Evolutionary conservation across 176 grass and related monocot species (phyloP), one percentile per base, ranked within the genome.

Genomic region (Alopecurus myosuroides): DNA sequence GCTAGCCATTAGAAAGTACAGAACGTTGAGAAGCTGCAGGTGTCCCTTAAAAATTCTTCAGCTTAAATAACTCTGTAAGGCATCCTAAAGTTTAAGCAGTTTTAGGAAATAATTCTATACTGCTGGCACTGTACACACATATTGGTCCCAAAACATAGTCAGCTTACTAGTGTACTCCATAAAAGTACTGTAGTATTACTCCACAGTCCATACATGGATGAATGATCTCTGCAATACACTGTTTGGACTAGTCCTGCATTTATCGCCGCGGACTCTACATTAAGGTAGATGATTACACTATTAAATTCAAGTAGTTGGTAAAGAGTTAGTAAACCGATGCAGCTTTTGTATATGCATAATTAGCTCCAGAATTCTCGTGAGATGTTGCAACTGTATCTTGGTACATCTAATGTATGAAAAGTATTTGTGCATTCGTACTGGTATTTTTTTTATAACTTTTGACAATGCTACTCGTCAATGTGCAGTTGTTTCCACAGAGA

Each of bases 401-500:
- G 14, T 76, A 25, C 58, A 7, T 44, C 81, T 70, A 19, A 66
- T 67, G 15, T 41, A 30, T 68, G 11, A 83, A 40, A 19, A 65
- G 7, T 30, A 52, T 72, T 49, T 64, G 48, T 82, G 30, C 34
- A 57, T 35, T 69, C 12, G 46, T 68, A 25, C 36, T 66, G 31
- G 63, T 66, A 69, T 18, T 2, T 28, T 68, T 74, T 46, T 26
- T 69, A 25, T 85, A 41, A 35, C 76, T 70, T 76, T 34, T 77
- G 52, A 73, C 76, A 57, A 67, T 89, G 72, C 69, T 88, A 22
- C 72, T 35, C 5, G 86, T 91, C 40, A 19, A 76, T 76, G 34
- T 55, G 52, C 92, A 98, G 95, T 67, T 98, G 68, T 95, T 93
- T 81, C 86, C 93, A 45, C 85, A 91, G 36, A 87, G 60, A 82